Percentiles rank a stretch among this genome's conserved stretches.
These are phyloP conservation scores for Entrophospora sp. DNA, from an alignment of 192 early-diverging fungal genomes.

Conservation along the genomic window DNA sequence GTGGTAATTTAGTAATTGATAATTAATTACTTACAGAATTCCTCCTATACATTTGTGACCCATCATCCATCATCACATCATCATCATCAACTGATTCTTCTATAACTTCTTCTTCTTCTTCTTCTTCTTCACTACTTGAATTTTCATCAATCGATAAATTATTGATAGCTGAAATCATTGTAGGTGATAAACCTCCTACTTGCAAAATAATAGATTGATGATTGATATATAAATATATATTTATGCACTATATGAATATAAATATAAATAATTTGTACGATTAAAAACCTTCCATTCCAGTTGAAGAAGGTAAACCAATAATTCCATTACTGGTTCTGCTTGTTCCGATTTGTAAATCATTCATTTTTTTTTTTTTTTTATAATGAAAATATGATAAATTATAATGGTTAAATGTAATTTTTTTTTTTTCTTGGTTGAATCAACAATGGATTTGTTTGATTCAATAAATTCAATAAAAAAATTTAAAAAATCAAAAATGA, in stretches of 20 bases:
- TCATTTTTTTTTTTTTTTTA: too few species aligned
- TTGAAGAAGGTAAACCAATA: background rate
- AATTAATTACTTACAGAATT: too few species aligned
- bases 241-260: background rate
- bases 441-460: too few species aligned
- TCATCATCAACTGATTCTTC: background rate
- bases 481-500: too few species aligned
- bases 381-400: too few species aligned
- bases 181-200: background rate
- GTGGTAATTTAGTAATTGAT: too few species aligned
- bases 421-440: too few species aligned
- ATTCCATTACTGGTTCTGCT: background rate
- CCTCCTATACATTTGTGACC: background rate
- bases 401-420: too few species aligned
- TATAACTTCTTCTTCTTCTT: background rate
- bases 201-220: too few species aligned
- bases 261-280: background rate
- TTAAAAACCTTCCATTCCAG: background rate
- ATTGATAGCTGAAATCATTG: slow-evolving; percentile 14
- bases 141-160: slow-evolving; percentile 13
- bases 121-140: background rate
- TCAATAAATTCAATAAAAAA: too few species aligned
- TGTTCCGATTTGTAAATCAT: background rate
- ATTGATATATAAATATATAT: background rate
- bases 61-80: background rate